Base-by-base conservation (phyloP, 352 stramenopile species). In the Pythium vanterpoolii region DNA sequence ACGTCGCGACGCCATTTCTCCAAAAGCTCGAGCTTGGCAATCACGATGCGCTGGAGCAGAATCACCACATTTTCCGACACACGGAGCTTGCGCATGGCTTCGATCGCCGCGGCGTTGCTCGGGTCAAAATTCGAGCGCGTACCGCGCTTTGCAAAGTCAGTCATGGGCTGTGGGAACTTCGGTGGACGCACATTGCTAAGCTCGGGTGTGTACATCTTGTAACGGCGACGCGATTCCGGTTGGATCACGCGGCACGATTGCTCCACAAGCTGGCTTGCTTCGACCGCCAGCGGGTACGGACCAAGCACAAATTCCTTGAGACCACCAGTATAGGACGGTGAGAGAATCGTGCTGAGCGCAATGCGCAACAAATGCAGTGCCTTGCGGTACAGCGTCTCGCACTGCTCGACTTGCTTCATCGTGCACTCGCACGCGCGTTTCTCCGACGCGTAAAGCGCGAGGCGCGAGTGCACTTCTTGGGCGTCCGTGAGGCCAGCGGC, bases 1-100 rank as follows among this genome's bases (percentile, higher is more conserved):
- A 95, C 73, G 50, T 87, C 73, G 6, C 62, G 55, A 46, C 85
- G 82, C 85, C 85, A 95, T 57, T 87, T 79, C 16, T 90, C 81
- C 21, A 95, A 74, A n/a, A 84, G 59, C 61, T 92, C 83, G 3
- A 90, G 69, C 62, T 95, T 95, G 54, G 89, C 75, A 36, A 91
- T 86, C 58, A 92, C 85, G 30, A 92, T 73, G 5, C 83, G 81
- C 61, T 95, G 85, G 58, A 90, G 59, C 64, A 91, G 70, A 68
- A 95, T 89, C 40, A 93, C 60, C 16, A 90, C 74, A 57, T 90
- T 93, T 60, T 95, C 85, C 5, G 85, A 84, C 53, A 64, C 71
- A 56, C 86, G 82, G 33, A 95, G 68, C 52, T 92, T 87, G 26
- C 85, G 80, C 71, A 85, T 85, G 49, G 81, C 81, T 74, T 95